These are phyloP conservation scores for Scedosporium dehoogii DNA, from an alignment of 2,329 filamentous ascomycete species.

Conservation along the genomic window DNA sequence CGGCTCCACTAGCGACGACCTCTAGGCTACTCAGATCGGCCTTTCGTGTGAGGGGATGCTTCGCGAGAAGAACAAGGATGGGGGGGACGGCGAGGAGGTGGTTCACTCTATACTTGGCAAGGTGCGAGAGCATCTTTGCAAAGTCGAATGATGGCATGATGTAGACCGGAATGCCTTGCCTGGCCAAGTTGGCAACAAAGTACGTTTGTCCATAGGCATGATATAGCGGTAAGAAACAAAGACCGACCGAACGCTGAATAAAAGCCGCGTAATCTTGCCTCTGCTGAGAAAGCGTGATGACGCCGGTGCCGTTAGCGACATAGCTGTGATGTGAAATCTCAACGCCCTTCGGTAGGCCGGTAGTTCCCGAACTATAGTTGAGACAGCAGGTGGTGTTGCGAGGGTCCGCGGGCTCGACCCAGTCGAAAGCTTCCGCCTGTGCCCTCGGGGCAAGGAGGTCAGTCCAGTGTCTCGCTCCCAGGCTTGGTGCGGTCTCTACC, in stretches of 20 bases:
- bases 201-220: constrained; percentile 65
- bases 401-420: constrained; percentile 46
- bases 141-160: constrained; percentile 75
- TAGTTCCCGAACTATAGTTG: constrained; percentile 74
- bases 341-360: constrained; percentile 76
- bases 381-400: constrained; percentile 52
- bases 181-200: constrained; percentile 51
- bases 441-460: constrained; percentile 41
- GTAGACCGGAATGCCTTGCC: constrained; percentile 56
- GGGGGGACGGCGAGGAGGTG: constrained; percentile 61
- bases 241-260: constrained; percentile 25
- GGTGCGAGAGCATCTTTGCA: constrained; percentile 55
- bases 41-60: constrained; percentile 54
- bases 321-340: constrained; percentile 72
- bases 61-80: constrained; percentile 62
- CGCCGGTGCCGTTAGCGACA: constrained; percentile 58
- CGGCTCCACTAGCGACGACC: constrained; percentile 53
- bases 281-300: constrained; percentile 35
- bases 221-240: constrained; percentile 71
- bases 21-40: constrained; percentile 61
- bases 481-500: constrained; percentile 10
- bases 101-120: constrained; percentile 60
- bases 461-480: constrained; percentile 52
- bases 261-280: constrained; percentile 38
- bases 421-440: constrained; percentile 49